Evolutionary conservation across 805 yeast species (phyloP).

Genomic region (Candida multigemmis): DNA sequence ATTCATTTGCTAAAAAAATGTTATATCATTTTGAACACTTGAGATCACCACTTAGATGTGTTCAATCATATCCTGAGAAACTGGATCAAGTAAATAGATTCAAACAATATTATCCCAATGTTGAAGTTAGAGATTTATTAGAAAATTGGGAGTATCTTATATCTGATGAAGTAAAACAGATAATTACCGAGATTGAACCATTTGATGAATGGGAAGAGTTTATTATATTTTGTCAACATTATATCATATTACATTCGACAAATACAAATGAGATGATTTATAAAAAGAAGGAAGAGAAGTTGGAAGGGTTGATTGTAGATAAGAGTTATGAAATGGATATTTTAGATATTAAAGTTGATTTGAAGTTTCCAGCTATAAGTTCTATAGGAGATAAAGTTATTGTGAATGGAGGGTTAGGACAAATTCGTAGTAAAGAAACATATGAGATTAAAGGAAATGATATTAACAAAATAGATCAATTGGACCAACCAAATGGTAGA

Average conservation of each 20-base stretch:
- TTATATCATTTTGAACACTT: conserved; percentile 58
- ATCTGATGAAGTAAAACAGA: conserved; percentile 21
- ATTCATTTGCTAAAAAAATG: conserved; percentile 72
- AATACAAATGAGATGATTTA: conserved; percentile 17
- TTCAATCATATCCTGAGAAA: conserved; percentile 44
- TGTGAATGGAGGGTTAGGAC: conserved; percentile 34
- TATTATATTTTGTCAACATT: conserved; percentile 66
- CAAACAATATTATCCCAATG: conserved; percentile 34
- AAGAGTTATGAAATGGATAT: too few species aligned
- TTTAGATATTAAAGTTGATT: conserved; percentile 6
- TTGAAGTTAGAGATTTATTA: conserved; percentile 45
- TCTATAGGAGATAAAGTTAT: conserved; percentile 9
- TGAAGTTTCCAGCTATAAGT: conserved; percentile 37
- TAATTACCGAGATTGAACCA: conserved; percentile 46
- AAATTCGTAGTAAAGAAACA: conserved; percentile 13
- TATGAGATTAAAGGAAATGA: conserved; percentile 2
- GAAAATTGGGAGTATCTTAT: conserved; percentile 48
- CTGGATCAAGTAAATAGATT: conserved; percentile 45
- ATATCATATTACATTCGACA: conserved; percentile 58
- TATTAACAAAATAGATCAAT: conserved; percentile 13
- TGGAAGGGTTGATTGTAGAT: too few species aligned
- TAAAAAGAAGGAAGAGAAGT: conserved; percentile 1
- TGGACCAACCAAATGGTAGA: conserved; percentile 26
- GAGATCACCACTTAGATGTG: conserved; percentile 62
- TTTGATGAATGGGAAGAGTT: conserved; percentile 87